phyloP scores from a whole-genome alignment of 2,329 filamentous ascomycete species.

The Dactylonectria macrodidyma region DNA sequence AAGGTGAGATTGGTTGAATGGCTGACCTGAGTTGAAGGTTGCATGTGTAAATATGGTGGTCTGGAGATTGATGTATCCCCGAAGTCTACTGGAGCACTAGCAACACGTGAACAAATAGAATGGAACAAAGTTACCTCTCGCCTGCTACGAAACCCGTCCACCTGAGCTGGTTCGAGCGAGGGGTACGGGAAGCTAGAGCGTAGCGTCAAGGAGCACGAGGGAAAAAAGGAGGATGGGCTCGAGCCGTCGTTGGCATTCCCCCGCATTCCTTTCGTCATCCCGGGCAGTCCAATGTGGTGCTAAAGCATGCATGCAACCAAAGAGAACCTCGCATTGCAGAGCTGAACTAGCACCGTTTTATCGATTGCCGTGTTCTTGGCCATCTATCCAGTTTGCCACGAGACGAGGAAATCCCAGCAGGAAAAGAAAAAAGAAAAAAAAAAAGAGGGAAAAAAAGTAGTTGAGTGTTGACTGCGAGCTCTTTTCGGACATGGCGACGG shows the following conservation, averaged over 20 bases:
- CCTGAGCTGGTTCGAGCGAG: slow-evolving; percentile 7
- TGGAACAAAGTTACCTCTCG: neutral
- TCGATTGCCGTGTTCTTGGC: slow-evolving; percentile 1
- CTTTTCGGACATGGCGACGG: neutral
- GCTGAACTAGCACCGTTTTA: slow-evolving; percentile 19
- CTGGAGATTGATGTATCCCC: neutral
- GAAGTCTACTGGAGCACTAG: neutral
- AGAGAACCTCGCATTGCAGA: slow-evolving; percentile 35
- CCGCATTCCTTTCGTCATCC: slow-evolving; percentile 55
- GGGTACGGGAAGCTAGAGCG: neutral
- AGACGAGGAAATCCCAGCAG: slow-evolving; percentile 9
- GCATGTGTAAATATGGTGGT: neutral
- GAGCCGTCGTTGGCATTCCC: slow-evolving; percentile 44
- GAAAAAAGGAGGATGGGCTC: slow-evolving; percentile 32
- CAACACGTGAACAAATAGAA: neutral
- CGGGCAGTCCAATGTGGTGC: slow-evolving; percentile 44
- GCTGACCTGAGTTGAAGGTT: neutral
- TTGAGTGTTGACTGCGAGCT: neutral
- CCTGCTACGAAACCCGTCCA: too few species aligned
- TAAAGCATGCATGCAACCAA: slow-evolving; percentile 42
- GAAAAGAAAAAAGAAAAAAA: neutral
- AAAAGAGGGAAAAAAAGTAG: slow-evolving; percentile 4
- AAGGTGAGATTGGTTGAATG: neutral
- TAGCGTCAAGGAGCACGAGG: slow-evolving; percentile 2
- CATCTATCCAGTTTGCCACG: neutral